Evolutionary conservation across 108 stramenopile genomes (phyloP).

Genomic region (Nitzschia palea): DNA sequence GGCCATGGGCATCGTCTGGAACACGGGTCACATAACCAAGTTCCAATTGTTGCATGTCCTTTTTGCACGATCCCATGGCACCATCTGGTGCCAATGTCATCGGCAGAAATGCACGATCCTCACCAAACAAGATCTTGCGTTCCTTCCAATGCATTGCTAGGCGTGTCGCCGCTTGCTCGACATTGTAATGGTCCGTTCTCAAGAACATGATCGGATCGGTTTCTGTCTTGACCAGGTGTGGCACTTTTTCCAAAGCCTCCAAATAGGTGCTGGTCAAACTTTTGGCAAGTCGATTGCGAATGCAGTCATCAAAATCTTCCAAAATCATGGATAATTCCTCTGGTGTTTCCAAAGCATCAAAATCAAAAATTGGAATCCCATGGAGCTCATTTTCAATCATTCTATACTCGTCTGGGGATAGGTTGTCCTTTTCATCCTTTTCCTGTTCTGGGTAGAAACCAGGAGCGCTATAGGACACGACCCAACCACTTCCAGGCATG

Average conservation of each 20-base stretch:
- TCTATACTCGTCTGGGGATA: neutral
- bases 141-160: slow-evolving; percentile 17
- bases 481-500: neutral
- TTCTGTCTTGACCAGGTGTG: slow-evolving; percentile 7
- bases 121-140: slow-evolving; percentile 11
- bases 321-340: neutral
- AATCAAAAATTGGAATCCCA: neutral
- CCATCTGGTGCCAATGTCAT: slow-evolving; percentile 7
- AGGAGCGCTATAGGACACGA: slow-evolving; percentile 9
- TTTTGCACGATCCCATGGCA: neutral
- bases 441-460: neutral
- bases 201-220: slow-evolving; percentile 12
- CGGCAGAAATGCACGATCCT: slow-evolving; percentile 10
- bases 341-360: neutral
- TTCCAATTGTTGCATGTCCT: neutral
- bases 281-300: neutral
- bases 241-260: slow-evolving; percentile 8
- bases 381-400: slow-evolving; percentile 1
- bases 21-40: neutral
- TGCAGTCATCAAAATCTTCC: neutral
- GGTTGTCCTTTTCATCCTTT: neutral
- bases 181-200: neutral
- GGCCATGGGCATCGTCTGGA: slow-evolving; percentile 7
- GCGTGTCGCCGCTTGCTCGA: neutral
- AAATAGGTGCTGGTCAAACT: neutral